These are phyloP conservation scores for Elaphomyces granulatus DNA, from an alignment of 495 filamentous ascomycete species.

Conservation along the genomic window DNA sequence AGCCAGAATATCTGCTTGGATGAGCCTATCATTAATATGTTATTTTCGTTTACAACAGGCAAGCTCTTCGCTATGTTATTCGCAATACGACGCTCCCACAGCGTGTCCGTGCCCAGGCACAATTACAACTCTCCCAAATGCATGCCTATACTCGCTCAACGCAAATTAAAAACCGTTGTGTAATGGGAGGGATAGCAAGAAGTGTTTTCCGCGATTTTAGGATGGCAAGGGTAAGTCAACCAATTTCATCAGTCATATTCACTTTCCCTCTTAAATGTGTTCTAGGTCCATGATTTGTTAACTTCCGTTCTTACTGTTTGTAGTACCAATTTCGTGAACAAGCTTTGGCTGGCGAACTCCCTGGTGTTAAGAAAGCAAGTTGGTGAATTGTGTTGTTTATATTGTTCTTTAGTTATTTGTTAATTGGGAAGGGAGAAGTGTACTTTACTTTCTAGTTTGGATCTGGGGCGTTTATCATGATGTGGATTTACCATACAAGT, in stretches of 20 bases:
- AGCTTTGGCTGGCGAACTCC: conserved; percentile 73
- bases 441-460: too few relatives aligned
- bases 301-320: conserved; percentile 9
- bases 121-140: conserved; percentile 87
- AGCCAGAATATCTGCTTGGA: too few relatives aligned
- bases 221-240: conserved; percentile 63
- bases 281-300: too few relatives aligned
- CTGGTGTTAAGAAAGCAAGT: conserved; percentile 88
- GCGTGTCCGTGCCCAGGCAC: conserved; percentile 72
- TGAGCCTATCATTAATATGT: too few relatives aligned
- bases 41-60: conserved; percentile 46
- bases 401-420: too few relatives aligned
- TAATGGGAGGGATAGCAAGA: conserved; percentile 70
- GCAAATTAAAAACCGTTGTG: conserved; percentile 86
- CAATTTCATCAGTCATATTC: not conserved
- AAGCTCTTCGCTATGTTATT: conserved; percentile 91
- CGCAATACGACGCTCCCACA: conserved; percentile 77
- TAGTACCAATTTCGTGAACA: conserved; percentile 88
- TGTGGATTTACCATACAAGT: too few relatives aligned
- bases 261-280: too few relatives aligned
- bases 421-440: too few relatives aligned
- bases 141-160: conserved; percentile 84
- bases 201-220: conserved; percentile 83
- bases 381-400: too few relatives aligned
- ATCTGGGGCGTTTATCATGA: too few relatives aligned